These are phyloP conservation scores for Inga leiocalycina DNA, from an alignment of 306 rosid species.

Conservation along the genomic window DNA sequence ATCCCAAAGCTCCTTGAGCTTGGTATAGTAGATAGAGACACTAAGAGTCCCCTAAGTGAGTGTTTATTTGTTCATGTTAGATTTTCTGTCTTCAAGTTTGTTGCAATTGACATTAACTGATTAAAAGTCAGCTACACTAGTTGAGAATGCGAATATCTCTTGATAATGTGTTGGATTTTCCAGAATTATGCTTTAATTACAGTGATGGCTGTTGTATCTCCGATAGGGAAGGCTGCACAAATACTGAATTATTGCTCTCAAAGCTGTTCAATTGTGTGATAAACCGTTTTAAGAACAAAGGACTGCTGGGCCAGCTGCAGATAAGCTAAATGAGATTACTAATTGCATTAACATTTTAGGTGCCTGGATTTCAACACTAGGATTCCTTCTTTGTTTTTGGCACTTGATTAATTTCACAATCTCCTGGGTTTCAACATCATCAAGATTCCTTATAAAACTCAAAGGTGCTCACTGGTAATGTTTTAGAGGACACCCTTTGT, in stretches of 20 bases:
- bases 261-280: conserved; percentile 11
- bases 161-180: background rate
- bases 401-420: too few species aligned
- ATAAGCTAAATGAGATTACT: background rate
- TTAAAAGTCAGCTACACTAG: background rate
- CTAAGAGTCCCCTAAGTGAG: too few species aligned
- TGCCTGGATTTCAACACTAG: background rate
- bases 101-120: too few species aligned
- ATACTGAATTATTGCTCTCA: background rate
- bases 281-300: background rate
- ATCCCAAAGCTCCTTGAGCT: too few species aligned
- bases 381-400: background rate
- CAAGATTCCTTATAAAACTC: too few species aligned
- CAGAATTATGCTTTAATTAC: conserved; percentile 3
- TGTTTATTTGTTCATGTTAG: too few species aligned
- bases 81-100: conserved; percentile 3
- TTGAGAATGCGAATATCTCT: background rate
- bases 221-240: background rate
- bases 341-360: background rate
- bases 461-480: too few species aligned
- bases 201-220: background rate
- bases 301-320: background rate
- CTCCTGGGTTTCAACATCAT: too few species aligned
- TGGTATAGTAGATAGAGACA: too few species aligned
- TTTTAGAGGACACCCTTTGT: background rate